Evolutionary conservation across 305 asterid species (phyloP), one percentile per base, ranked within the genome.

Genomic region (Plantago rigida): DNA sequence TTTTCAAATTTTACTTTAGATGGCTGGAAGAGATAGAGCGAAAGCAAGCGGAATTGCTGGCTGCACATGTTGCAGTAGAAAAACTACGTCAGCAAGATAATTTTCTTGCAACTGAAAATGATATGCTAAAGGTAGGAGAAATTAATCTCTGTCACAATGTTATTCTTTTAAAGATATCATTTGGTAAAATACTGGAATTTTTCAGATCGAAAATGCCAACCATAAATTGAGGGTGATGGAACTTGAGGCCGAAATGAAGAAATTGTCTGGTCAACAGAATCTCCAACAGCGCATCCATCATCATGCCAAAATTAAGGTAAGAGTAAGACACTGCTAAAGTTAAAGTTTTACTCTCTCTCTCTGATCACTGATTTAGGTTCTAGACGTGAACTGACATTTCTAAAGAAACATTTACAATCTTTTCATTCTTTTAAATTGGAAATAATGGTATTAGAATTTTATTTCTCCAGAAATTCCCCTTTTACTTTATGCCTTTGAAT

Each of bases 211-310:
- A 64, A 87, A 76, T 75, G 57, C 76, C 50, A 85, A 66, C 64
- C 76, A 84, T 69, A 93, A 85, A 75, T 82, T 77, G 78, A 84
- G 73, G 79, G 84, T 79, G 36, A 78, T 73, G 60, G 96, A 84
- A 53, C 94, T 93, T 52, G 99, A 93, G 76, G 75, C 55, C 14
- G 96, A 85, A 74, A 73, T 89, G 65, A 79, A 81, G 71, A 87
- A 87, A 78, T 68, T 93, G 73, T 85, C 94, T 13, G 97, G 95
- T 59, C 97, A 93, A 68, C 97, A 93, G 72, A 93, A 93, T 71
- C 82, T 93, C 73, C 97, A 93, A 49, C 97, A 93, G 68, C 92
- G 97, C 28, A 93, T 93, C 75, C 97, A 89, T 71, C 99, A 93
- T 78, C 99, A 93, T 72, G 92, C 97, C 29, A 93, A 89, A 81